Base-by-base conservation (phyloP, 2,329 filamentous ascomycete genomes). In the Pezicula carpinea region DNA sequence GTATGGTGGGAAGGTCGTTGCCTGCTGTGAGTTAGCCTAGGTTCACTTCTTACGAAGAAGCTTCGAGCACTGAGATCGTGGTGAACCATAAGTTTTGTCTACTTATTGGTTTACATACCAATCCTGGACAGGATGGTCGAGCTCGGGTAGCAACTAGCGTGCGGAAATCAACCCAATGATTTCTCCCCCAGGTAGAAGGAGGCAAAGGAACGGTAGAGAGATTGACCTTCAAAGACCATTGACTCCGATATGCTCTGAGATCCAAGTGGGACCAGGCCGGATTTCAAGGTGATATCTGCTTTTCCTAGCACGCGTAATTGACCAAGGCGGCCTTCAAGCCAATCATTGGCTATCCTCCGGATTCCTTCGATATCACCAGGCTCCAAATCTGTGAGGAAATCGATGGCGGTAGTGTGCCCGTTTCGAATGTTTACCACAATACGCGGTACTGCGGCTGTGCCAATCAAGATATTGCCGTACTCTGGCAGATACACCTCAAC, bases 401-500 rank as follows among this genome's bases (percentile, higher is more conserved):
- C 87, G 48, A 97, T 72, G 47, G 79, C 71, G 3, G 88, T 97
- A 14, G 75, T 80, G 58, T 88, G 80, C 10, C 88, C 87, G 61
- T 95, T 87, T 40, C 85, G 76, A 43, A 97, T 79, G 60, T 83
- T 82, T 50, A 96, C 74, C 51, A 81, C 81, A 53, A 97, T 72
- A 0, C 82, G 78, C 1, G 93, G 93, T 14, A 96, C 68, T 5
- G 73, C 74, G 11, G 89, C 90, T 8, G 80, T 88, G 14, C 91
- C 93, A 18, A 96, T 70, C 40, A 95, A 69, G 13, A 86, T 71
- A 64, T 92, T 80, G 21, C 80, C 82, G 61, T 95, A 95, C 53
- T 93, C 86, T 11, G 92, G 91, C 23, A 96, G 74, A 57, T 85
- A 89, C 6, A 97, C 82, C 48, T 84, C 71, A 26, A 96, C 79